Evolutionary conservation across 192 early-diverging fungal species (phyloP).

Genomic region (Coemansia pectinata): DNA sequence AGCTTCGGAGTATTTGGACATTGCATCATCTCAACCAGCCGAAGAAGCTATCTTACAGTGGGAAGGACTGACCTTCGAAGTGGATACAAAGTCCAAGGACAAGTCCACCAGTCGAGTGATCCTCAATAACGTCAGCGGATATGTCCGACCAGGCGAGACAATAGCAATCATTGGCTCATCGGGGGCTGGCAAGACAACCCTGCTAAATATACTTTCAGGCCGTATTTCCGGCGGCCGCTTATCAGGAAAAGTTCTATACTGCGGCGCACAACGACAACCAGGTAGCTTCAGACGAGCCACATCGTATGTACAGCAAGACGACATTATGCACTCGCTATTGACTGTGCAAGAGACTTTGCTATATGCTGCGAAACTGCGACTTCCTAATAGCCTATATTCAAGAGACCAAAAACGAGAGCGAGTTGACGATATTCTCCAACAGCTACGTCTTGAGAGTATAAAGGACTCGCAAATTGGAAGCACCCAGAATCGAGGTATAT

Average conservation of each 20-base stretch:
- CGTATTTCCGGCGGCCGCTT: slow-evolving; percentile 62
- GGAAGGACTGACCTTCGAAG: slow-evolving; percentile 34
- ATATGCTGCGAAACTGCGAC: slow-evolving; percentile 72
- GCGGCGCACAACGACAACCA: slow-evolving; percentile 41
- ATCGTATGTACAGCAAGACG: slow-evolving; percentile 58
- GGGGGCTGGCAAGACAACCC: slow-evolving; percentile 88
- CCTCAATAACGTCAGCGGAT: slow-evolving; percentile 67
- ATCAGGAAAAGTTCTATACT: slow-evolving; percentile 56
- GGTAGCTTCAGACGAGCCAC: slow-evolving; percentile 38
- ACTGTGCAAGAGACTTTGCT: slow-evolving; percentile 77
- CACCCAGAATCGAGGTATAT: slow-evolving; percentile 50
- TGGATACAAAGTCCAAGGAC: slow-evolving; percentile 21
- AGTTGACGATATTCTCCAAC: slow-evolving; percentile 62
- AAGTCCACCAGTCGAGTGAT: slow-evolving; percentile 31
- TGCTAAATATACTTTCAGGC: slow-evolving; percentile 80
- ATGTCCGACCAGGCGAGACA: slow-evolving; percentile 67
- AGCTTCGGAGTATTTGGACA: background rate
- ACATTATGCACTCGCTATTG: slow-evolving; percentile 59
- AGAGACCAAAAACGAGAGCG: slow-evolving; percentile 53
- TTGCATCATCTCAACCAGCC: background rate
- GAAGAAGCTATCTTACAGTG: slow-evolving; percentile 30
- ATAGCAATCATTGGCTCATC: slow-evolving; percentile 91
- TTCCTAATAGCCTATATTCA: slow-evolving; percentile 59
- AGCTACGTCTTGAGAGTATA: slow-evolving; percentile 64
- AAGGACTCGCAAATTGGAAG: slow-evolving; percentile 58